These are phyloP conservation scores for Colletotrichum salicis DNA, from an alignment of 2,329 filamentous ascomycete species.

Conservation along the genomic window DNA sequence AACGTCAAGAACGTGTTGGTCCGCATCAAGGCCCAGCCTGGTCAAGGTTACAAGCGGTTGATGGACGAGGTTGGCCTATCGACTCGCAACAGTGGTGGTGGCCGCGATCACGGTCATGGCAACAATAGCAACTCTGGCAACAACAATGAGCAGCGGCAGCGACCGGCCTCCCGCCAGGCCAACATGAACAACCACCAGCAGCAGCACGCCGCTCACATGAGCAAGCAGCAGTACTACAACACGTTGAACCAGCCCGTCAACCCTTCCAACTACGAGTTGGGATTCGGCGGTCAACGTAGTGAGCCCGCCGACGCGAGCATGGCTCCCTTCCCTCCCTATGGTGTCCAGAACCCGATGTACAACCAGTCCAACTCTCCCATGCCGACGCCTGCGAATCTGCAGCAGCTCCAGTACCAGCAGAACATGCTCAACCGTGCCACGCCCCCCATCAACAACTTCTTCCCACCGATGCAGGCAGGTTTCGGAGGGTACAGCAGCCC, in stretches of 20 bases:
- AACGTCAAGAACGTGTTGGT: constrained; percentile 90
- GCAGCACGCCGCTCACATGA: constrained; percentile 54
- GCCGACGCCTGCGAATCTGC: constrained; percentile 58
- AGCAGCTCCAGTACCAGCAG: constrained; percentile 70
- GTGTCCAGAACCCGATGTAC: constrained; percentile 64
- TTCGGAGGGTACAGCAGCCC: constrained; percentile 63
- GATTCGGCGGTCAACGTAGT: constrained; percentile 61
- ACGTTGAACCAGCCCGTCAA: constrained; percentile 54
- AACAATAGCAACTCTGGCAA: constrained; percentile 22
- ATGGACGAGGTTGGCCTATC: constrained; percentile 99
- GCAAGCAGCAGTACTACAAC: constrained; percentile 59
- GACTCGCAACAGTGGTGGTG: constrained; percentile 61
- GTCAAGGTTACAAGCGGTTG: constrained; percentile 95
- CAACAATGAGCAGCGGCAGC: constrained; percentile 61
- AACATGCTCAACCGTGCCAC: constrained; percentile 64
- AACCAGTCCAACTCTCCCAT: constrained; percentile 57
- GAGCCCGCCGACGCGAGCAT: constrained; percentile 64
- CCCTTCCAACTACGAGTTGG: constrained; percentile 60
- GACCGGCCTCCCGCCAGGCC: constrained; percentile 66
- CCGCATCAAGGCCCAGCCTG: constrained; percentile 90
- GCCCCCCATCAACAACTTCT: constrained; percentile 68
- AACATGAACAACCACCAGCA: constrained; percentile 55
- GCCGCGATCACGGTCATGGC: constrained; percentile 55
- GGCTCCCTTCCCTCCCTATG: constrained; percentile 61
- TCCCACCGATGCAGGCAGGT: constrained; percentile 64